Conservation (phyloP, 148 eudicot species). For the Dysphania ambrosioides region DNA sequence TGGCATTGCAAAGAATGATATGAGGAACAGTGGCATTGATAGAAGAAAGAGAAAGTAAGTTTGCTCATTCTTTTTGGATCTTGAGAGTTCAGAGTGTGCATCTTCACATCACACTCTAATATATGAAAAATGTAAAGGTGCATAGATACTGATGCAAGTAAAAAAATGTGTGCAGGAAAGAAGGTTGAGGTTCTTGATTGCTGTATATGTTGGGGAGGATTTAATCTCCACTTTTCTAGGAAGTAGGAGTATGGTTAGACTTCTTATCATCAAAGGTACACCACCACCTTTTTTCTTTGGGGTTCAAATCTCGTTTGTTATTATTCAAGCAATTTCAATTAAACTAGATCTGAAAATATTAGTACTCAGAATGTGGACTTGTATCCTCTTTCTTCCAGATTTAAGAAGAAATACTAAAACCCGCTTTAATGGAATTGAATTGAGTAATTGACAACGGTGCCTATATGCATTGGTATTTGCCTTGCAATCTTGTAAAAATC, state of each 20-base stretch:
- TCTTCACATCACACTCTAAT: not conserved
- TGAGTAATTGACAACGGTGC: not conserved
- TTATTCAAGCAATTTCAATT: not conserved
- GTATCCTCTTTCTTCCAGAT: not conserved
- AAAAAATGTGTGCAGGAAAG: slow-evolving; percentile 6
- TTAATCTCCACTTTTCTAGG: not conserved
- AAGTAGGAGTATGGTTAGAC: not conserved
- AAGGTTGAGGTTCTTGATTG: slow-evolving; percentile 2
- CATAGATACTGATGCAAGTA: not conserved
- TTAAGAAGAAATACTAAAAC: too few relatives aligned
- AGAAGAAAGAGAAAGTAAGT: slow-evolving; percentile 83
- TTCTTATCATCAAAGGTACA: not conserved
- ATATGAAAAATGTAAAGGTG: not conserved
- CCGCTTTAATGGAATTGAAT: not conserved
- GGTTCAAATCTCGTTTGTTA: not conserved
- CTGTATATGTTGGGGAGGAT: not conserved
- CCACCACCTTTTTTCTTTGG: not conserved
- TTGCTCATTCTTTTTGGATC: not conserved
- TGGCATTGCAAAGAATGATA: slow-evolving; percentile 54
- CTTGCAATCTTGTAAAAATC: not conserved
- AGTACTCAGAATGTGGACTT: not conserved
- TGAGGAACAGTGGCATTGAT: slow-evolving; percentile 60
- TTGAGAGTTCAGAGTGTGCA: not conserved
- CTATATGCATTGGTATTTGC: not conserved
- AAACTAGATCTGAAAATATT: not conserved